Evolutionary conservation across 148 eudicot species (phyloP), one percentile per base, ranked within the genome.

Genomic region (Gaultheria prostrata): DNA sequence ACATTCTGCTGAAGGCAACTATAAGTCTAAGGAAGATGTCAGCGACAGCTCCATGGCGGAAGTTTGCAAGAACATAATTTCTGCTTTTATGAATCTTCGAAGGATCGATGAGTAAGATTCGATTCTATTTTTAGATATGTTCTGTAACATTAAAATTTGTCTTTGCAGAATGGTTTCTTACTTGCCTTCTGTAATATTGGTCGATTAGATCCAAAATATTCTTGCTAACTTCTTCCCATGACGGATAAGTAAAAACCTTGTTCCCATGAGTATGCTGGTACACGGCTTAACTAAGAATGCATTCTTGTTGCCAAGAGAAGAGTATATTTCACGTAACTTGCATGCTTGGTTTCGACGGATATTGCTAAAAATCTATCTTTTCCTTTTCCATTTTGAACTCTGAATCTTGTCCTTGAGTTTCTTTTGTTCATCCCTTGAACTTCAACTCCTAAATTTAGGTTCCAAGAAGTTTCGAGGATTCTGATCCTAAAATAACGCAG

Each of bases 71-170:
- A 81, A 86, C 81, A 51, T 92, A 74, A 86, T 93, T 59, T 85
- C 93, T 74, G 95, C 95, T 81, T 94, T 94, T 86, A 90, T 88
- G 43, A 89, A 84, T 85, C 88, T 95, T 71, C 86, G 75, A 84
- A 89, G 83, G 82, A 84, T 83, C 54, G 88, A 91, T 28, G 81
- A 73, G 98, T 95, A 89, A 85, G 95, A 59, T 88, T 83, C 35
- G 20, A 26, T 48, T 6, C 24, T 17, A 3, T 86, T 32, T 54
- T 54, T 65, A 56, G 57, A 80, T 70, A 13, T 43, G 9, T 72
- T 83, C 28, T 77, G 4, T 20, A 56, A 69, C 76, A 63, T 48
- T 63, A 1, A 6, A 14, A 71, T 43, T 70, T 83, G 46, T 18
- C 33, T 43, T 14, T 51, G 82, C 50, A 14, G 51, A 33, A 57